phyloP scores from a whole-genome alignment of 2,329 filamentous ascomycete species.

The Botrytis cinerea region DNA sequence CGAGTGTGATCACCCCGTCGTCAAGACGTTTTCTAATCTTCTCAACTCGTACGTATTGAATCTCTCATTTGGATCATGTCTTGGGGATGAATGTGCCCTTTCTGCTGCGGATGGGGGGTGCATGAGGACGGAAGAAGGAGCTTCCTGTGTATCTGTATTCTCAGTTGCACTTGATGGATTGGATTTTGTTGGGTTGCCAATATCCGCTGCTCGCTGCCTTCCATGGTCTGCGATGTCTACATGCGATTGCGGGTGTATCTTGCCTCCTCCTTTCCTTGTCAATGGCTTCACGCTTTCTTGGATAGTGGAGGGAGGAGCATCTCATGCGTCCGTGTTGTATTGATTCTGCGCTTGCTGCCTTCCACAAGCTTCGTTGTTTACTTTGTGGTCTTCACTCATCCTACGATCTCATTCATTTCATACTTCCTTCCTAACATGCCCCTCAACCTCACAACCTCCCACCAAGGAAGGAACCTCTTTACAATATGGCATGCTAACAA shows the following conservation, averaged over 20 bases:
- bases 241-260: background rate
- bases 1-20: slow-evolving; percentile 52
- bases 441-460: background rate
- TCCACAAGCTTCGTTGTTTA: background rate
- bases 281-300: background rate
- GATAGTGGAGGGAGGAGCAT: background rate
- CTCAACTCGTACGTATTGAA: slow-evolving; percentile 79
- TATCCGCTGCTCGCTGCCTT: background rate
- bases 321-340: background rate
- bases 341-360: background rate
- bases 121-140: background rate
- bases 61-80: background rate
- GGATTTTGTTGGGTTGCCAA: background rate
- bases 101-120: background rate
- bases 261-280: background rate
- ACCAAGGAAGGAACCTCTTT: background rate
- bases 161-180: background rate
- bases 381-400: background rate
- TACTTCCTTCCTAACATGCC: slow-evolving; percentile 9
- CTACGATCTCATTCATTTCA: background rate
- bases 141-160: background rate
- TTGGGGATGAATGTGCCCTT: background rate
- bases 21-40: slow-evolving; percentile 98
- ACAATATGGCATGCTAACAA: slow-evolving; percentile 16
- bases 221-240: background rate